These are phyloP conservation scores for Ophiocordyceps sinensis DNA, from an alignment of 2,329 filamentous ascomycete species.

Conservation along the genomic window DNA sequence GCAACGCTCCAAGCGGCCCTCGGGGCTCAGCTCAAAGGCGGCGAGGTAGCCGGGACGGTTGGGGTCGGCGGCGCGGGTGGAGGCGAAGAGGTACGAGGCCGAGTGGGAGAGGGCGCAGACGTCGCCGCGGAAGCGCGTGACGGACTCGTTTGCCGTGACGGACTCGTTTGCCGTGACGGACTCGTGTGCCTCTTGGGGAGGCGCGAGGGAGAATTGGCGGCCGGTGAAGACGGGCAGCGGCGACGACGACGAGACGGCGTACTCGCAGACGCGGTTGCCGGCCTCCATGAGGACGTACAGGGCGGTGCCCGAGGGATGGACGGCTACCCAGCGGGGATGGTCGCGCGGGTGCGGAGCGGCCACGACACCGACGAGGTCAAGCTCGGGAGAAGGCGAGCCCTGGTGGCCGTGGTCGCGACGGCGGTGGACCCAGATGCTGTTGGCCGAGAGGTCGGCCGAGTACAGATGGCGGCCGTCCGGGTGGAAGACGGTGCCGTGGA, in stretches of 20 bases:
- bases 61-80: constrained; percentile 63
- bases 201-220: constrained; percentile 64
- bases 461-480: constrained; percentile 61
- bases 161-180: no score
- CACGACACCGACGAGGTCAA: constrained; percentile 58
- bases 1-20: constrained; percentile 61
- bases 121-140: constrained; percentile 66
- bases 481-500: constrained; percentile 75
- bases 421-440: constrained; percentile 74
- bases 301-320: constrained; percentile 64
- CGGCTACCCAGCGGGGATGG: constrained; percentile 79
- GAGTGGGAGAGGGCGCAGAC: constrained; percentile 61
- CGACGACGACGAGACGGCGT: constrained; percentile 60
- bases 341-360: constrained; percentile 57
- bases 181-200: constrained; percentile 52
- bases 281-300: constrained; percentile 82
- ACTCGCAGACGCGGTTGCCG: constrained; percentile 73
- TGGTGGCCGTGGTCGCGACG: constrained; percentile 31
- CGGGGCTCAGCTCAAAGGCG: constrained; percentile 56
- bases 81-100: constrained; percentile 68
- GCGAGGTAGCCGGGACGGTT: constrained; percentile 70
- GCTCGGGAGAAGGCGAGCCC: constrained; percentile 11
- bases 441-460: constrained; percentile 62
- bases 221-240: constrained; percentile 68
- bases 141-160: no score